Percentiles rank a stretch among this genome's conserved stretches.
phyloP scores from a whole-genome alignment of 352 stramenopile species.

The Pythium coloratum region DNA sequence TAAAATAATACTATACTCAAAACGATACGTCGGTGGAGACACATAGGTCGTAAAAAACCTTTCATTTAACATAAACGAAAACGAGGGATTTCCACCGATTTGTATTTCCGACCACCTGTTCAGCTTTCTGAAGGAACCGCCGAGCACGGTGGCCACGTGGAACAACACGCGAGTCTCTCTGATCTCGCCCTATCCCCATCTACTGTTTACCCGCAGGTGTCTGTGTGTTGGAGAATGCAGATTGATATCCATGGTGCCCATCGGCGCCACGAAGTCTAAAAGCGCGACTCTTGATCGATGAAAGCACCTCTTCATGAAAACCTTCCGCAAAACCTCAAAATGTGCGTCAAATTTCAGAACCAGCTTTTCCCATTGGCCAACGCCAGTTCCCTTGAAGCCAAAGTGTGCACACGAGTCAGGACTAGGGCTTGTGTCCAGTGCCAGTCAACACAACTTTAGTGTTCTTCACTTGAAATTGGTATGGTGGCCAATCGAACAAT shows the following conservation, averaged over 20 bases:
- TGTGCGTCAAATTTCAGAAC: background rate
- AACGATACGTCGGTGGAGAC: too few relatives aligned
- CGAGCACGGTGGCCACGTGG: too few relatives aligned
- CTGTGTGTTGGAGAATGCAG: too few relatives aligned
- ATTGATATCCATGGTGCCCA: too few relatives aligned
- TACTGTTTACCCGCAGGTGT: too few relatives aligned
- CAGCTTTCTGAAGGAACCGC: too few relatives aligned
- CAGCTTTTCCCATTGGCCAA: background rate
- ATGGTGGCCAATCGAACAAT: background rate
- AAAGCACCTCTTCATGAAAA: background rate
- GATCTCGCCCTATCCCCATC: too few relatives aligned
- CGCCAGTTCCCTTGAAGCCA: background rate
- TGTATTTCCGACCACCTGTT: too few relatives aligned
- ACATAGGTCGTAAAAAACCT: background rate
- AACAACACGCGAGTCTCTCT: too few relatives aligned
- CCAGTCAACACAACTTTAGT: background rate
- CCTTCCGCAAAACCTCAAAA: background rate
- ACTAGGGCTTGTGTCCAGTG: conserved; percentile 3
- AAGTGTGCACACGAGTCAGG: background rate
- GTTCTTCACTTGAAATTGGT: background rate
- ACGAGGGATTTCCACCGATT: too few relatives aligned
- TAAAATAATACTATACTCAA: background rate
- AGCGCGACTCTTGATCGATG: too few relatives aligned
- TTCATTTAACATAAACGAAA: background rate
- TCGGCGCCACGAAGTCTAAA: too few relatives aligned